These are phyloP conservation scores for Prototheca cutis DNA, from an alignment of 163 green algal species.

Conservation along the genomic window DNA sequence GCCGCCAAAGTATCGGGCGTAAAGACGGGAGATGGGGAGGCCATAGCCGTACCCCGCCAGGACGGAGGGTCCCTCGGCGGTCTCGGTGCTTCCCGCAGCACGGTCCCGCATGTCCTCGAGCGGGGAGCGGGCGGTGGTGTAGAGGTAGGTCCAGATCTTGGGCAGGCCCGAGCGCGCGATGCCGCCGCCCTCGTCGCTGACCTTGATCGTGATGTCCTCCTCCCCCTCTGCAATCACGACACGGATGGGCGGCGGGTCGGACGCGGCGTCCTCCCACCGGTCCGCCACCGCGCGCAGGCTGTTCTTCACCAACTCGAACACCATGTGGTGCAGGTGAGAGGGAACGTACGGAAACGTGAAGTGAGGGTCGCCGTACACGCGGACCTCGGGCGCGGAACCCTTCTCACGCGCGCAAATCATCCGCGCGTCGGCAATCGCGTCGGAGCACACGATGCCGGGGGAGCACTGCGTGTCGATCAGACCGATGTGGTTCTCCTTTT, in stretches of 20 bases:
- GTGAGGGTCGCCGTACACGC: slow-evolving; percentile 78
- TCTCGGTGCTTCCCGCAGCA: slow-evolving; percentile 14
- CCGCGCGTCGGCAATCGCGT: slow-evolving; percentile 87
- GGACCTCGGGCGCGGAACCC: slow-evolving; percentile 78
- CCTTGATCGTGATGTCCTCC: slow-evolving; percentile 98
- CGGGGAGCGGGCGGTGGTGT: slow-evolving; percentile 77
- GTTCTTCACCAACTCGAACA: slow-evolving; percentile 93
- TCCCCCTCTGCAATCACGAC: slow-evolving; percentile 89
- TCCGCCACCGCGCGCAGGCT: slow-evolving; percentile 81
- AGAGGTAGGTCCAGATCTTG: slow-evolving; percentile 98
- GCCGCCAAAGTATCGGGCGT: slow-evolving; percentile 95
- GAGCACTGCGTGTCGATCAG: slow-evolving; percentile 85
- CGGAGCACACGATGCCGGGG: slow-evolving; percentile 60
- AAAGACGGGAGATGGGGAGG: slow-evolving; percentile 79
- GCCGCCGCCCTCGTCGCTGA: slow-evolving; percentile 87
- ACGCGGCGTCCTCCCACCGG: slow-evolving; percentile 62
- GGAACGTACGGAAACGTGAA: slow-evolving; percentile 95
- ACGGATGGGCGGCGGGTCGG: slow-evolving; percentile 69
- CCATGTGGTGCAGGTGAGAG: slow-evolving; percentile 90
- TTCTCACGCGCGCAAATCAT: slow-evolving; percentile 89
- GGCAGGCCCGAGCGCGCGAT: slow-evolving; percentile 86
- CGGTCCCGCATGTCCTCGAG: slow-evolving; percentile 44
- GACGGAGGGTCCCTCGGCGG: slow-evolving; percentile 57
- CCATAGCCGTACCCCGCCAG: slow-evolving; percentile 96
- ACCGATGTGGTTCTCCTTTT: slow-evolving; percentile 74